These are phyloP conservation scores for Rhodotorula toruloides DNA, from an alignment of 768 basidiomycete genomes.

Conservation along the genomic window DNA sequence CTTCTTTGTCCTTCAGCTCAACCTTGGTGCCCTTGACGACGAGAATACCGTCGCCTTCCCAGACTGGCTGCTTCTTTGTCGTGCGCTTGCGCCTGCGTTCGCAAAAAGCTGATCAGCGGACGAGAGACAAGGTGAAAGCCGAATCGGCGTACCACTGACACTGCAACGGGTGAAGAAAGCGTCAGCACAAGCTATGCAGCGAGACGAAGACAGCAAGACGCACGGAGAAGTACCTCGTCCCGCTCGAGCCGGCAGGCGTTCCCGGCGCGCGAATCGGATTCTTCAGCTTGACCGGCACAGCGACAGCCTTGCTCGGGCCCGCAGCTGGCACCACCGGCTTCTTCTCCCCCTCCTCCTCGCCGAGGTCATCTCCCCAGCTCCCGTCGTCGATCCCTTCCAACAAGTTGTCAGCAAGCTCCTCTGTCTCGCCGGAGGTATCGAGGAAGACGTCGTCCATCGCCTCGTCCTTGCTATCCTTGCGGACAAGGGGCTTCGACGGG, in stretches of 20 bases:
- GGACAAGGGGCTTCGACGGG: background rate
- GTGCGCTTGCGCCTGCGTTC: constrained; percentile 62
- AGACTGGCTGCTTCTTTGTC: constrained; percentile 72
- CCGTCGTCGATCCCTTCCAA: no score
- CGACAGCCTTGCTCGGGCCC: no score
- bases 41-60: constrained; percentile 59
- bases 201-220: no score
- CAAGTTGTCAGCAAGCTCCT: no score
- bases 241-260: no score
- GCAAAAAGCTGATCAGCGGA: background rate
- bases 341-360: no score
- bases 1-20: constrained; percentile 37
- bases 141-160: background rate
- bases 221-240: no score
- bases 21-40: constrained; percentile 33
- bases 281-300: no score
- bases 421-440: no score
- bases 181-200: background rate
- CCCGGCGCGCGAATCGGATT: no score
- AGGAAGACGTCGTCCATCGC: background rate
- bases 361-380: no score
- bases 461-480: background rate
- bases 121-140: background rate
- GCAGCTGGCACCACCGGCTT: no score
- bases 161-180: background rate